Evolutionary conservation across 1,139 yeast species (phyloP).

Genomic region (Scheffersomyces segobiensis): DNA sequence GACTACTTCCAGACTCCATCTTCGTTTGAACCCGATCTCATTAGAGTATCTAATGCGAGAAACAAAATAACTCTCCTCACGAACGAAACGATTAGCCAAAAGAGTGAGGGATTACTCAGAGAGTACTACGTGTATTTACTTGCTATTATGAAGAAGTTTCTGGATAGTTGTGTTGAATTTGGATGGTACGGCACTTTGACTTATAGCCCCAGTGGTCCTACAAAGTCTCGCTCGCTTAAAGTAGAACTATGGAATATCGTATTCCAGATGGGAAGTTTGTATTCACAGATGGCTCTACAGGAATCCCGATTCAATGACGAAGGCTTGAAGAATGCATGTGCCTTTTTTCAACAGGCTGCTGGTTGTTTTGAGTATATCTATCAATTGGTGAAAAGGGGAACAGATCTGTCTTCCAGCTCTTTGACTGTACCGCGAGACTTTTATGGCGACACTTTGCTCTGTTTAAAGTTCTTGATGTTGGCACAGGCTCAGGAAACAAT

Average conservation of each 20-base stretch:
- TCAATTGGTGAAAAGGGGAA: conserved; percentile 7
- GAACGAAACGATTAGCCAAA: conserved; percentile 17
- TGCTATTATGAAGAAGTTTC: conserved; percentile 37
- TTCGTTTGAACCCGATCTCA: conserved; percentile 55
- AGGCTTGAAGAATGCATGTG: conserved; percentile 63
- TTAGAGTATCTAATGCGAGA: conserved; percentile 31
- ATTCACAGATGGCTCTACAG: conserved; percentile 54
- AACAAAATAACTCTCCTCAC: conserved; percentile 21
- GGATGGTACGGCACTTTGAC: conserved; percentile 75
- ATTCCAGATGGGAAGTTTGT: conserved; percentile 68
- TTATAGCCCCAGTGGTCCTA: conserved; percentile 50
- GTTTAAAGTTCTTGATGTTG: conserved; percentile 48
- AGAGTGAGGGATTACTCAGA: conserved; percentile 19
- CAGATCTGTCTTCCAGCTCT: conserved; percentile 1
- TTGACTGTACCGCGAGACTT: conserved; percentile 21
- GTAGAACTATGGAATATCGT: conserved; percentile 64
- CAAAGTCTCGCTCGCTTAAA: conserved; percentile 42
- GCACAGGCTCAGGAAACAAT: conserved; percentile 89
- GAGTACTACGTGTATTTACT: conserved; percentile 34
- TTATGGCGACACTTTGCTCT: conserved; percentile 25
- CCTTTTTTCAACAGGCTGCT: conserved; percentile 68
- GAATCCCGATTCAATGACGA: conserved; percentile 48
- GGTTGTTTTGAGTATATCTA: conserved; percentile 57
- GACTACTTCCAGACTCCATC: conserved; percentile 70
- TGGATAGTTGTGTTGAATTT: conserved; percentile 49